These are phyloP conservation scores for Mucor racemosus DNA, from an alignment of 371 early-diverging fungal genomes.

Conservation along the genomic window DNA sequence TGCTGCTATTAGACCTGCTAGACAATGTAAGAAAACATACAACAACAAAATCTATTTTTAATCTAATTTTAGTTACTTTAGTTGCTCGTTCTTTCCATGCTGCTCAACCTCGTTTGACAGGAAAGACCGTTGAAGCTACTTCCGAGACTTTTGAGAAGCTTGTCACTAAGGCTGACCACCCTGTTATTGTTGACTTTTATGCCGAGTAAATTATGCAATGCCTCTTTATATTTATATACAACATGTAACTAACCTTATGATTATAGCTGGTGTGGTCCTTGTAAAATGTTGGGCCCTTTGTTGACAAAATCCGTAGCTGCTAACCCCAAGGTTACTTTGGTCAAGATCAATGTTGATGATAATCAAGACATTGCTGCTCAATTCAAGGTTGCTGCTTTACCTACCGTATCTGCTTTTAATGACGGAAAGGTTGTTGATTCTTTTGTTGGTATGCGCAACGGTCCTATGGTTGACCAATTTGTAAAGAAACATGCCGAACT, in stretches of 20 bases:
- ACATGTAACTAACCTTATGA: background rate
- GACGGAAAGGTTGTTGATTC: constrained; percentile 63
- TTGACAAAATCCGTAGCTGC: constrained; percentile 63
- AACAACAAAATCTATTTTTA: too few species aligned
- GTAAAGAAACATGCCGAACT: constrained; percentile 55
- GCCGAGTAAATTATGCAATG: constrained; percentile 59
- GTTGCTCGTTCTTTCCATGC: constrained; percentile 40
- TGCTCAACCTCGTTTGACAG: constrained; percentile 41
- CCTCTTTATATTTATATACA: background rate
- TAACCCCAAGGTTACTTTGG: constrained; percentile 70
- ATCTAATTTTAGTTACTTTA: background rate
- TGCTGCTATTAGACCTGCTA: constrained; percentile 17
- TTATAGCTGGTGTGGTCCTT: constrained; percentile 84
- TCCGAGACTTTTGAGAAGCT: constrained; percentile 49
- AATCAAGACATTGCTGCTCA: constrained; percentile 59
- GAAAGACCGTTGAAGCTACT: constrained; percentile 57
- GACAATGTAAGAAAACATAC: constrained; percentile 11
- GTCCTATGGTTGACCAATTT: constrained; percentile 56
- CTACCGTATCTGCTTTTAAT: constrained; percentile 76
- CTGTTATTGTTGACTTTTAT: constrained; percentile 83
- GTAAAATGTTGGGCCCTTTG: constrained; percentile 73
- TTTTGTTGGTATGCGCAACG: constrained; percentile 69
- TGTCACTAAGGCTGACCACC: constrained; percentile 60
- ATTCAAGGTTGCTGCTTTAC: constrained; percentile 72
- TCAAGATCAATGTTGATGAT: constrained; percentile 76